Base-by-base conservation (phyloP, 495 filamentous ascomycete genomes). In the Talaromyces thailandensis region DNA sequence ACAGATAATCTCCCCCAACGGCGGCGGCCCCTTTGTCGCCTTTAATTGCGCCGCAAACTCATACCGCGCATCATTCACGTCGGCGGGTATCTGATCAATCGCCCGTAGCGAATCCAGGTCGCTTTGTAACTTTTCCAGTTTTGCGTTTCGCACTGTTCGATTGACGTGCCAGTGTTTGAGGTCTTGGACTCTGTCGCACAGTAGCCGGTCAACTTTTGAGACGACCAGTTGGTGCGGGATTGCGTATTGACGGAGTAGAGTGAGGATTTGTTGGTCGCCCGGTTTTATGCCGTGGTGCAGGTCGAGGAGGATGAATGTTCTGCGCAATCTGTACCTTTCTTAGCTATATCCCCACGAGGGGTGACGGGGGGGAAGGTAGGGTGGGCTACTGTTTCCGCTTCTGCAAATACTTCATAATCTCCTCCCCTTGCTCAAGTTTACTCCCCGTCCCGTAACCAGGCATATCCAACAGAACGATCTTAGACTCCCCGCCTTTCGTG, bases 361-460 rank as follows among this genome's bases (percentile, higher is more conserved):
- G 21, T 18, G n/a, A 26, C 29, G 56, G 4, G n/a, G 16, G n/a
- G 21, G 6, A 21, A 16, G n/a, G 25, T 12, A 32, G 1, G 31
- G 31, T 64, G 18, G 74, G 83, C 56, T 71, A 83, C 84, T 92
- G 85, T 66, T 79, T 85, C 62, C 93, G 79, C 51, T 81, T 77
- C 35, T 77, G 74, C 28, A 97, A 69, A 77, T 95, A 97, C 72
- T 95, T 91, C 73, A 89, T 80, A 64, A 96, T 92, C 74, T 97
- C 87, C 64, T 75, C 73, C 2, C 94, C 94, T 93, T 93, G 97
- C 65, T 87, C 88, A 45, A 80, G 71, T 51, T 84, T 76, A 68
- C 88, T 90, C 5, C 84, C 88, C 60, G 88, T 80, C 4, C 95
- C 94, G 68, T 98, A 98, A 2, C 94, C 95, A 6, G 94, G 95